Conservation (phyloP, 2,329 filamentous ascomycete species). For the Hypoxylon sp. region DNA sequence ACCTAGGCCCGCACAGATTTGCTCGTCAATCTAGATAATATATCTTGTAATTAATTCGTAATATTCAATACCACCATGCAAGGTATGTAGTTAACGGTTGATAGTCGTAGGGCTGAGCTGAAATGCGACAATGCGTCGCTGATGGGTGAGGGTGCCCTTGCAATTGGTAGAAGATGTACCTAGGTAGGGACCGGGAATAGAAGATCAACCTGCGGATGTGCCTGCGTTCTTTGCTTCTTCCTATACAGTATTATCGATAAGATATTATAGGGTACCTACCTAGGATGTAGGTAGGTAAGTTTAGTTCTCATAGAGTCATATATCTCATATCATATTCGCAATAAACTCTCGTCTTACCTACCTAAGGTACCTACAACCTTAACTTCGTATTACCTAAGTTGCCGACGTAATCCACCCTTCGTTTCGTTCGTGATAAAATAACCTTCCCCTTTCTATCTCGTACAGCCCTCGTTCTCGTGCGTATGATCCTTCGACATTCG, state of each 20-base stretch:
- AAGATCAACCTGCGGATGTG: neutral
- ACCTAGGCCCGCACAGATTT: slow-evolving; percentile 15
- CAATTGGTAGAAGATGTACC: slow-evolving; percentile 15
- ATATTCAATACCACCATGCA: slow-evolving; percentile 39
- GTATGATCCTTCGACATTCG: slow-evolving; percentile 18
- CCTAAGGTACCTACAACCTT: too few species aligned
- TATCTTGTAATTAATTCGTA: slow-evolving; percentile 37
- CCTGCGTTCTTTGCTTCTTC: slow-evolving; percentile 17
- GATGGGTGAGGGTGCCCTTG: slow-evolving; percentile 3
- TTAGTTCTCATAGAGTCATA: neutral
- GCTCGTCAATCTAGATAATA: slow-evolving; percentile 40
- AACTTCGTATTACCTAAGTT: neutral
- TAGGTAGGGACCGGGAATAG: too few species aligned
- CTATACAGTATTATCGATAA: slow-evolving; percentile 35
- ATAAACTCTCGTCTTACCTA: neutral
- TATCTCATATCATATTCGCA: neutral
- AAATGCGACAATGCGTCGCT: slow-evolving; percentile 36
- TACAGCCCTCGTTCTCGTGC: slow-evolving; percentile 21
- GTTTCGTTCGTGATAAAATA: slow-evolving; percentile 3
- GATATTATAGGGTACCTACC: too few species aligned
- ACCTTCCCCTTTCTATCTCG: slow-evolving; percentile 26
- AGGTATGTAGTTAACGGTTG: slow-evolving; percentile 31
- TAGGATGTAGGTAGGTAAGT: too few species aligned
- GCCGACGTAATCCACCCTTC: slow-evolving; percentile 8
- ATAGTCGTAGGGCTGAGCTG: slow-evolving; percentile 41